These are phyloP conservation scores for Dothistroma pini DNA, from an alignment of 2,329 filamentous ascomycete genomes.

Conservation along the genomic window DNA sequence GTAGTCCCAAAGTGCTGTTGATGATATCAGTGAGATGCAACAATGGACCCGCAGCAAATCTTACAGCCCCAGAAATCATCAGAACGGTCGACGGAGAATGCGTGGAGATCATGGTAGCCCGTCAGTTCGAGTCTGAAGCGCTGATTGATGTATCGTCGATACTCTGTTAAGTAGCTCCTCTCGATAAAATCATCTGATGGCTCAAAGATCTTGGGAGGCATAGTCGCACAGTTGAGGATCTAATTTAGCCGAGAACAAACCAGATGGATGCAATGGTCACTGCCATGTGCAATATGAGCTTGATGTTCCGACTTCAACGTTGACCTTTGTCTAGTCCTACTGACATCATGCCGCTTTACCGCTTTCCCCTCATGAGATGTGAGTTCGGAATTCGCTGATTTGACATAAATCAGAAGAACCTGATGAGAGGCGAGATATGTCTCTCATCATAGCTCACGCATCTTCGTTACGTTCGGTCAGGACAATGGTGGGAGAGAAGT, in stretches of 20 bases:
- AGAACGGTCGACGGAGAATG: neutral
- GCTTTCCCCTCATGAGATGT: neutral
- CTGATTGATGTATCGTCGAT: neutral
- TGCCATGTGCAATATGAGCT: neutral
- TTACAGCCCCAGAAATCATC: conserved; percentile 4
- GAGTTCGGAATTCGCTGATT: neutral
- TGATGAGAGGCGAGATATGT: neutral
- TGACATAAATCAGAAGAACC: neutral
- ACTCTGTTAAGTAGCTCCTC: conserved; percentile 3
- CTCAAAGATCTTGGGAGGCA: conserved; percentile 2
- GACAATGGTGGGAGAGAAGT: no score
- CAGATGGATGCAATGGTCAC: neutral
- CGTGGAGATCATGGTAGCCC: neutral
- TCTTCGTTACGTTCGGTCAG: no score
- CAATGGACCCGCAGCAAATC: neutral
- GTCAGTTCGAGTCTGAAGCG: no score
- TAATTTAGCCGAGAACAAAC: neutral
- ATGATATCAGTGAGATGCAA: neutral
- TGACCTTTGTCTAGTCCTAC: neutral
- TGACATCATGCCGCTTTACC: neutral
- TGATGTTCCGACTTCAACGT: no score
- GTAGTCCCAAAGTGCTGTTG: conserved; percentile 1
- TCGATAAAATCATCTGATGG: neutral
- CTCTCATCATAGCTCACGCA: no score
- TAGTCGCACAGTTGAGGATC: neutral